Evolutionary conservation across 2,329 filamentous ascomycete genomes (phyloP).

Genomic region (Lachnellula willkommii): DNA sequence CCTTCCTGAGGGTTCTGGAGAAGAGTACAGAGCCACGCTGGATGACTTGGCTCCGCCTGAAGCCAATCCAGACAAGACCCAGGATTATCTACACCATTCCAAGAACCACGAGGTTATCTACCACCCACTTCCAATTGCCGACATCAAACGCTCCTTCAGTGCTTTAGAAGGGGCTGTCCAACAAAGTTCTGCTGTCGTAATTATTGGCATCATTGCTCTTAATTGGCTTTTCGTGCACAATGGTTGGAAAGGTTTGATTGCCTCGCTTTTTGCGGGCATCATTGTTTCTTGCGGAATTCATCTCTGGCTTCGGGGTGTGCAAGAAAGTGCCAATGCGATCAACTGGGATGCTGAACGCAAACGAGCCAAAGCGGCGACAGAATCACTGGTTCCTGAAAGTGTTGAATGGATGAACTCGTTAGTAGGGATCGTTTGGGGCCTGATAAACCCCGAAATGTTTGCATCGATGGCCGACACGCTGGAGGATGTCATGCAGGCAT

Average conservation of each 20-base stretch:
- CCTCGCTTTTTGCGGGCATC: constrained; percentile 12
- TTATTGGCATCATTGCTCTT: constrained; percentile 10
- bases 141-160: constrained; percentile 15
- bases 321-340: constrained; percentile 18
- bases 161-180: constrained; percentile 14
- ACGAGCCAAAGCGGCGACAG: constrained; percentile 14
- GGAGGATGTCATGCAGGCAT: constrained; percentile 23
- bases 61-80: constrained; percentile 17
- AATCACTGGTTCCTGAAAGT: constrained; percentile 17
- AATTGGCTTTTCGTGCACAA: constrained; percentile 15
- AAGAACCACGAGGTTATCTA: constrained; percentile 19
- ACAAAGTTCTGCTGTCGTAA: constrained; percentile 10
- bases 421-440: constrained; percentile 15
- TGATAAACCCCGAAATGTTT: constrained; percentile 22
- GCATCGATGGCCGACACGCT: constrained; percentile 19
- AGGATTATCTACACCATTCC: constrained; percentile 18
- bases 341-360: constrained; percentile 19
- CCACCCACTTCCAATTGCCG: constrained; percentile 18
- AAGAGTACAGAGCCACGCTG: constrained; percentile 12
- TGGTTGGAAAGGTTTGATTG: constrained; percentile 13
- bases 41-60: constrained; percentile 20
- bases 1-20: constrained; percentile 13
- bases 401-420: constrained; percentile 21
- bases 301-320: constrained; percentile 18
- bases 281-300: constrained; percentile 19